Base-by-base conservation (phyloP, 2,329 filamentous ascomycete species). In the Diplodia seriata region DNA sequence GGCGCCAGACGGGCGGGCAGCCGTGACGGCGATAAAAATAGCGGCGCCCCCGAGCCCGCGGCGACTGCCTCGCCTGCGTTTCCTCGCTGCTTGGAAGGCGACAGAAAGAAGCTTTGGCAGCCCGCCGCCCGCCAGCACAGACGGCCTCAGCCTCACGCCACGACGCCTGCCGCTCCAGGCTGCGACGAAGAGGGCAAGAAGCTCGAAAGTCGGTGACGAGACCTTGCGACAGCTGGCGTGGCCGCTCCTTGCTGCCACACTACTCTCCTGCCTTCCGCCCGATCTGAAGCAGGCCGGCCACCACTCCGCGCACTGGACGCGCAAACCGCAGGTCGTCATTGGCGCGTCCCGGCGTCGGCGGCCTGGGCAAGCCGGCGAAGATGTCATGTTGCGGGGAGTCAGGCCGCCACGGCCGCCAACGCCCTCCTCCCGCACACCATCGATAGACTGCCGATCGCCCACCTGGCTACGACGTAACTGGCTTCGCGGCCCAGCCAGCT, bases 71-170 rank as follows among this genome's bases (percentile, higher is more conserved):
- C 57, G 57, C 49, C 29, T 33, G 18, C 23, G 26, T 33, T 31
- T 20, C 56, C 40, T n/a, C 57, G 40, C 26, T 33, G 8, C 43
- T 26, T 51, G 59, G 47, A 51, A 50, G 18, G 26, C 59, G 15
- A 11, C 36, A 12, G 54, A 63, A 33, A 63, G 47, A 63, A 63
- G 59, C 59, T 63, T 38, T 49, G 36, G 57, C 40, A n/a, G 40
- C 18, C 33, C 33, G 54, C 33, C 36, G 40, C 18, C 33, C 20
- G 54, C 33, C 54, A 38, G 56, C 59, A 63, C 59, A 51, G 59
- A 63, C 59, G 47, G 20, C 59, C 40, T 63, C 59, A 63, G 59
- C 59, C 59, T 63, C 59, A 63, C 59, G 59, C 59, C 59, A 63
- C 59, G 59, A 63, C 59, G 59, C 59, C 29, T n/a, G 59, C 59